Percentiles rank a stretch among this genome's conserved stretches.
Conservation (phyloP, 1,139 yeast species). For the Kurtzmaniella quercitrusa region DNA sequence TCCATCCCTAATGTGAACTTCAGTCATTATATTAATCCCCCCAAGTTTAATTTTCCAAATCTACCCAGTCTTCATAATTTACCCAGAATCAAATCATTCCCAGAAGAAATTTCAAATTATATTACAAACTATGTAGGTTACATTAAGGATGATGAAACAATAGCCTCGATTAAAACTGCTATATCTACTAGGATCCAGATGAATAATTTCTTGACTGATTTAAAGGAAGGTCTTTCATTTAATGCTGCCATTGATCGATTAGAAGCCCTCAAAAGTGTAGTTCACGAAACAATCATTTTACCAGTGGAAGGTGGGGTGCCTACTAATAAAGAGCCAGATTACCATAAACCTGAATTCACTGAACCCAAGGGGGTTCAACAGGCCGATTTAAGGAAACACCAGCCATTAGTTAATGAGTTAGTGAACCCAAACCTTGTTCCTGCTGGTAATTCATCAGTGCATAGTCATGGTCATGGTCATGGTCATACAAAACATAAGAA, state of each 20-base stretch:
- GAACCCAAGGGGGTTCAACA: slow-evolving; percentile 54
- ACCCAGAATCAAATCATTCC: slow-evolving; percentile 21
- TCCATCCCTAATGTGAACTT: slow-evolving; percentile 19
- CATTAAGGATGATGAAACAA: slow-evolving; percentile 7
- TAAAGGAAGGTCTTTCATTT: slow-evolving; percentile 48
- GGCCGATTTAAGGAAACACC: slow-evolving; percentile 42
- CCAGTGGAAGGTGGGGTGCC: slow-evolving; percentile 46
- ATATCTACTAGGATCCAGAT: slow-evolving; percentile 44
- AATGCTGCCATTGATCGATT: slow-evolving; percentile 53
- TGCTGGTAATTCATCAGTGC: slow-evolving; percentile 4
- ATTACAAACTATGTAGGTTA: slow-evolving; percentile 21
- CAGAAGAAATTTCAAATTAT: slow-evolving; percentile 28
- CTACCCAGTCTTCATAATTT: slow-evolving; percentile 21
- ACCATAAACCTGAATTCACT: slow-evolving; percentile 22
- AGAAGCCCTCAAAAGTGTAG: slow-evolving; percentile 50
- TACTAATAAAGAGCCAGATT: slow-evolving; percentile 15
- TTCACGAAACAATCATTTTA: slow-evolving; percentile 44
- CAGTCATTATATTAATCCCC: slow-evolving; percentile 13
- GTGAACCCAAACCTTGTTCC: slow-evolving; percentile 35
- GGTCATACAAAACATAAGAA: slow-evolving; percentile 7
- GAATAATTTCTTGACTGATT: slow-evolving; percentile 46
- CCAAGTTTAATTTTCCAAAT: slow-evolving; percentile 15
- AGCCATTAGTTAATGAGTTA: slow-evolving; percentile 49
- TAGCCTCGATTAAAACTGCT: slow-evolving; percentile 34
- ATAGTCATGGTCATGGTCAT: slow-evolving; percentile 1